Evolutionary conservation across 345 rosid genomes (phyloP).

Genomic region (Populus deltoides): DNA sequence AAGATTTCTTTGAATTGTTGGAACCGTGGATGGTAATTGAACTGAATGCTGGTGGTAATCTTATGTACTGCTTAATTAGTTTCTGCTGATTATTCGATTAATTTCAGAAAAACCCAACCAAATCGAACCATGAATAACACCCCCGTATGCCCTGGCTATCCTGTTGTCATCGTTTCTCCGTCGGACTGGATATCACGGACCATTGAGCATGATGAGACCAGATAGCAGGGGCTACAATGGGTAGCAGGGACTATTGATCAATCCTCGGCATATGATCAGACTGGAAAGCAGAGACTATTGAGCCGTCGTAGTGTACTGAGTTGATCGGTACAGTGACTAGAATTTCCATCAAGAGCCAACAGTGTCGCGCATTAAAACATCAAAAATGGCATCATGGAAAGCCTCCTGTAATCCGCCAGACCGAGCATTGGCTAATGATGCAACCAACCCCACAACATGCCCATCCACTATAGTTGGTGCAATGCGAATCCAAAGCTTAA

Average conservation of each 20-base stretch:
- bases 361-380: not conserved
- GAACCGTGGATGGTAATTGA: not conserved
- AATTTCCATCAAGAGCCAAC: not conserved
- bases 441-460: slow-evolving; percentile 16
- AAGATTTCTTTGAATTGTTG: slow-evolving; percentile 13
- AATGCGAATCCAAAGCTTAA: slow-evolving; percentile 18
- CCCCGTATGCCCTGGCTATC: not conserved
- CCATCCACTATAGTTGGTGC: not conserved
- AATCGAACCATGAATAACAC: not conserved
- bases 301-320: not conserved
- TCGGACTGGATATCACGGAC: not conserved
- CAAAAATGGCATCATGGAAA: not conserved
- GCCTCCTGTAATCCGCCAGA: slow-evolving; percentile 3
- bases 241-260: not conserved
- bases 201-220: not conserved
- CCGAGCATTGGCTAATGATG: slow-evolving; percentile 11
- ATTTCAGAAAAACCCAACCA: not conserved
- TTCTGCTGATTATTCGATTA: not conserved
- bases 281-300: not conserved
- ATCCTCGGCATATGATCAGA: not conserved
- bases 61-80: not conserved
- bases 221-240: not conserved
- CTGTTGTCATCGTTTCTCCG: not conserved
- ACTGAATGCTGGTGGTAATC: not conserved
- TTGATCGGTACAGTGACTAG: not conserved